Evolutionary conservation across 2,329 filamentous ascomycete genomes (phyloP), one percentile per base, ranked within the genome.

Genomic region (Mycocentrospora acerina): DNA sequence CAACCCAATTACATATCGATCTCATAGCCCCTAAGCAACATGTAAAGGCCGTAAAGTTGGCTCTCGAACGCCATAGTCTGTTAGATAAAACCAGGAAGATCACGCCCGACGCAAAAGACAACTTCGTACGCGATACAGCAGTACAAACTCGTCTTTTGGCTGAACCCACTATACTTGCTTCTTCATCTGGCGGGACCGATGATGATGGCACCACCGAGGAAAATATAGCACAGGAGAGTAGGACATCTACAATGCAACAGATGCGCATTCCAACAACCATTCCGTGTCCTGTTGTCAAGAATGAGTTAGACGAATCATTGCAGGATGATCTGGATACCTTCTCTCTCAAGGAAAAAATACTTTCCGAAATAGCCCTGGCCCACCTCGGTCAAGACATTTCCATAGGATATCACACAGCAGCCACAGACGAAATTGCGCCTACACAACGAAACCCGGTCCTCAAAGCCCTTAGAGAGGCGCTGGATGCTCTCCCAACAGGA

Each of bases 21-120:
- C 18, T 68, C 4, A 2, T 63, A 2, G 68, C 70, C 2, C 60
- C 67, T 1, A 51, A 48, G 16, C 18, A 42, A 8, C 50, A 62
- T 10, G 68, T 72, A 24, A 72, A 72, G 37, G 49, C 32, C 3
- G 63, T 70, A 1, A 73, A 73, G 32, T 49, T 52, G 2, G 57
- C 57, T 2, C 43, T 73, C n/a, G 67, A 72, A 42, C 33, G 35
- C 8, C 32, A 35, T 6, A 53, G 48, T 7, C 26, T 43, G n/a
- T 42, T 69, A 2, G 59, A 69, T 26, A 55, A 50, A 17, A 45
- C 30, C 4, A 43, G 31, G 27, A 66, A 60, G 30, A 70, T 71
- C 19, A 39, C 30, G 6, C 37, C 51, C 10, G 51, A 46, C 10
- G 5, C n/a, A 5, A 32, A 18, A 18, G 22, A 40, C 18, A 17